A percentile compares a stretch with the other conserved stretches of the same genome.
phyloP scores from a whole-genome alignment of 2,329 filamentous ascomycete species.

The Aureobasidium namibiae region DNA sequence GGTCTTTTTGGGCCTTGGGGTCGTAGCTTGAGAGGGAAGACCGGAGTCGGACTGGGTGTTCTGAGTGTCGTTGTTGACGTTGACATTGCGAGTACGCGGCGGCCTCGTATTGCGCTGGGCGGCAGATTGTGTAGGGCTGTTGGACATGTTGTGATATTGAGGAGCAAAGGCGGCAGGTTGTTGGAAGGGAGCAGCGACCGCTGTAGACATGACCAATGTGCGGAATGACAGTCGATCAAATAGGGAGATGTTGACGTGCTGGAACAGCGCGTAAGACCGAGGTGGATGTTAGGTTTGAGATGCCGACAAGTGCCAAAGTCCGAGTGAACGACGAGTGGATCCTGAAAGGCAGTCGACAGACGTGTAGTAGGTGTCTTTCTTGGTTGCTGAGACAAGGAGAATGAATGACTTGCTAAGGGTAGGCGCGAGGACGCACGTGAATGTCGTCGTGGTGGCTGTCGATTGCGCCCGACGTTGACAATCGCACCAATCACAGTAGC shows the following conservation, averaged over 20 bases:
- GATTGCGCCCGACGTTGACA: neutral
- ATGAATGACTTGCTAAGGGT: neutral
- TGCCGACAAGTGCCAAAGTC: neutral
- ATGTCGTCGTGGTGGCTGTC: neutral
- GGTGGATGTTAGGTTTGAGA: neutral
- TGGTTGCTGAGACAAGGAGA: neutral
- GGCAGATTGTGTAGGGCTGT: slow-evolving; percentile 10
- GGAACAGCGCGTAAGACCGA: neutral
- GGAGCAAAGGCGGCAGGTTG: neutral
- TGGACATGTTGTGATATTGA: slow-evolving; percentile 8
- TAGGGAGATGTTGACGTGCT: neutral
- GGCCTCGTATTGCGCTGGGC: slow-evolving; percentile 7
- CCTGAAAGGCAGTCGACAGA: neutral
- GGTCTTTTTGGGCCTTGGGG: slow-evolving; percentile 14
- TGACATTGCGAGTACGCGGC: slow-evolving; percentile 6
- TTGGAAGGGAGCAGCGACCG: slow-evolving; percentile 10
- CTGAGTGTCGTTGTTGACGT: neutral
- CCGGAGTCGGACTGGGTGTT: slow-evolving; percentile 16
- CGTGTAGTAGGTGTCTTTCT: neutral
- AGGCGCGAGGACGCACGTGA: neutral
- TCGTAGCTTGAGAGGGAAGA: slow-evolving; percentile 11
- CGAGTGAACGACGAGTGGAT: neutral
- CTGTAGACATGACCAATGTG: slow-evolving; percentile 11
- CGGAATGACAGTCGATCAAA: neutral
- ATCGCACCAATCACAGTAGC: slow-evolving; percentile 1